Evolutionary conservation across 2,329 filamentous ascomycete genomes (phyloP).

Genomic region (Fusarium sp.): DNA sequence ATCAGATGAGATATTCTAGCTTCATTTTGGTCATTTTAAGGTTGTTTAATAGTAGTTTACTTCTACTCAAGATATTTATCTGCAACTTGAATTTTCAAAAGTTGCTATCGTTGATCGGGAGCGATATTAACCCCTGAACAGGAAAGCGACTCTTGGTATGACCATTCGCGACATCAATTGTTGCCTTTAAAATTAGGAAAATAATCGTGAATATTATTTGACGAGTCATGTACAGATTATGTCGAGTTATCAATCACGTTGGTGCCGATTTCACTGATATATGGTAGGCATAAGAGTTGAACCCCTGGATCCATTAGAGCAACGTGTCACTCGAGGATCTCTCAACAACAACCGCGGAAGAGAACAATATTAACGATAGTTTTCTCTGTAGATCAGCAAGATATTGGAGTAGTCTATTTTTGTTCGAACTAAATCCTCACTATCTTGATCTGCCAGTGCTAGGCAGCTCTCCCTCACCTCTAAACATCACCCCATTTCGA

Average conservation of each 20-base stretch:
- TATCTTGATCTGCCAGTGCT: too few relatives aligned
- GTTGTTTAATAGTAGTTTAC: background rate
- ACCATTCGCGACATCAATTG: too few relatives aligned
- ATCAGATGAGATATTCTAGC: background rate
- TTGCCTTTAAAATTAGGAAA: background rate
- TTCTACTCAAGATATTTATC: background rate
- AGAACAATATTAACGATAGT: background rate
- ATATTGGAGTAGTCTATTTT: too few relatives aligned
- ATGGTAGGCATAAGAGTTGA: background rate
- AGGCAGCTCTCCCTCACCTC: too few relatives aligned
- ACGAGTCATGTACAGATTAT: accelerated
- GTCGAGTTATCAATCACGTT: background rate
- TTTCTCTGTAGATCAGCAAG: too few relatives aligned
- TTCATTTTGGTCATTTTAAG: background rate
- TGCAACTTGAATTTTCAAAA: too few relatives aligned
- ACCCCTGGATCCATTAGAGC: background rate
- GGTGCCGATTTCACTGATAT: background rate
- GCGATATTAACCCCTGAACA: too few relatives aligned
- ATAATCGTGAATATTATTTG: background rate
- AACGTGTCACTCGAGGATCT: background rate
- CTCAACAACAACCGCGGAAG: background rate
- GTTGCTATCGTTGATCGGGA: too few relatives aligned
- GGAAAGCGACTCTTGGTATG: too few relatives aligned
- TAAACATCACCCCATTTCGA: too few relatives aligned
- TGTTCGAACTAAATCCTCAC: too few relatives aligned